A percentile compares a stretch with the other conserved stretches of the same genome.
phyloP scores from a whole-genome alignment of 768 basidiomycete genomes.

The Collybiopsis confluens region DNA sequence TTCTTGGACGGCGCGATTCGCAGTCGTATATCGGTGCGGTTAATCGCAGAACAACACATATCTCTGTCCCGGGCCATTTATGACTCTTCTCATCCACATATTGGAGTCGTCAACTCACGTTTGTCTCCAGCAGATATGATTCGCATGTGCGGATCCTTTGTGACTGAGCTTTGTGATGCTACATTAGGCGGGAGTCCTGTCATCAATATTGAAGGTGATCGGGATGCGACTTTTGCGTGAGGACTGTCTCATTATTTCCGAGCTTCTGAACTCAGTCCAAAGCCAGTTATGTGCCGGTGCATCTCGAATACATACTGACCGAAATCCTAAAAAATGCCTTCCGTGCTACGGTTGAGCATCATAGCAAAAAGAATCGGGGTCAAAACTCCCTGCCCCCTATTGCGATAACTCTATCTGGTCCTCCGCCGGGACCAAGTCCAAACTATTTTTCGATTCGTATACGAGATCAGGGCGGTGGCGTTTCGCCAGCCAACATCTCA shows the following conservation, averaged over 20 bases:
- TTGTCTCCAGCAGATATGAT: constrained; percentile 76
- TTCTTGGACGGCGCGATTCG: constrained; percentile 84
- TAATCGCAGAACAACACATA: constrained; percentile 91
- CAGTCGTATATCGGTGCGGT: constrained; percentile 80
- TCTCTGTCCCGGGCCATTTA: constrained; percentile 69
- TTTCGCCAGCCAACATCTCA: constrained; percentile 67
- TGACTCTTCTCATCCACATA: constrained; percentile 34
- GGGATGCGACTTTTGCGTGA: constrained; percentile 74
- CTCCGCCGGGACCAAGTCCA: constrained; percentile 28
- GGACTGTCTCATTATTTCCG: constrained; percentile 23
- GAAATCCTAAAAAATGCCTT: constrained; percentile 91
- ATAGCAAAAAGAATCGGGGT: constrained; percentile 39
- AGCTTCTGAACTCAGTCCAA: constrained; percentile 4
- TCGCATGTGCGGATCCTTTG: constrained; percentile 77
- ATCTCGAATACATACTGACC: constrained; percentile 87
- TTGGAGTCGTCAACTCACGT: constrained; percentile 71
- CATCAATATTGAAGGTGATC: constrained; percentile 67
- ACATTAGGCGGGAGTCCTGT: constrained; percentile 71
- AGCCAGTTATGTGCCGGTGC: constrained; percentile 78
- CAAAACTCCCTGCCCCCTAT: constrained; percentile 52
- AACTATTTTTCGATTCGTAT: constrained; percentile 73
- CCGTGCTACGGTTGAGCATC: constrained; percentile 81
- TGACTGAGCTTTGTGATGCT: constrained; percentile 78
- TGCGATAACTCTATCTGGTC: constrained; percentile 64
- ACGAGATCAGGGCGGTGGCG: constrained; percentile 84